Evolutionary conservation across 1,284 basidiomycete genomes (phyloP).

Genomic region (Paramarasmius palmivorus): DNA sequence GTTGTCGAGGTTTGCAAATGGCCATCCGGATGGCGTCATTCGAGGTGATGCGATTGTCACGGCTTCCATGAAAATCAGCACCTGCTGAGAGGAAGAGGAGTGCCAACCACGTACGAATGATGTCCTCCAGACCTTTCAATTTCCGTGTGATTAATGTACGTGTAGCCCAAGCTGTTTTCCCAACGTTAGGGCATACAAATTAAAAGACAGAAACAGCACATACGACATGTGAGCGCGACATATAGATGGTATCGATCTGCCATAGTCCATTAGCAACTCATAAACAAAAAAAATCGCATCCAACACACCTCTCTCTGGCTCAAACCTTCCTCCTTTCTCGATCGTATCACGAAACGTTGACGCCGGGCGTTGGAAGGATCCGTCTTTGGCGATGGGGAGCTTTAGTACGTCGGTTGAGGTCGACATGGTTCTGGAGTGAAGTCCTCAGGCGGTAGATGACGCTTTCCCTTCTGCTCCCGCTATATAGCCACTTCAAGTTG

Average conservation of each 20-base stretch:
- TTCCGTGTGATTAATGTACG: constrained; percentile 86
- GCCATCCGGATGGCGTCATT: constrained; percentile 88
- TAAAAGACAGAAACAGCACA: constrained; percentile 30
- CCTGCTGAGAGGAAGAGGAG: constrained; percentile 3
- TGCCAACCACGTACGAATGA: constrained; percentile 60
- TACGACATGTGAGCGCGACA: constrained; percentile 78
- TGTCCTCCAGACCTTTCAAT: constrained; percentile 87
- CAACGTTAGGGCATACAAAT: not conserved
- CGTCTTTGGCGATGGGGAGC: constrained; percentile 48
- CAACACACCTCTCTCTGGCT: constrained; percentile 75
- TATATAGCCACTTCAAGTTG: no score
- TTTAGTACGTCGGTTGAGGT: not conserved
- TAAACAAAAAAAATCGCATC: not conserved
- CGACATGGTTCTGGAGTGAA: not conserved
- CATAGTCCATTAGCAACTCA: not conserved
- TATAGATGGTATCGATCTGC: constrained; percentile 89
- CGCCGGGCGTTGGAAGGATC: constrained; percentile 77
- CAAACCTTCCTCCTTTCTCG: constrained; percentile 70
- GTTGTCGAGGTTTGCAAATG: constrained; percentile 71
- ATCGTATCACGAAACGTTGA: constrained; percentile 78
- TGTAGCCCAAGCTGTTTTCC: constrained; percentile 84
- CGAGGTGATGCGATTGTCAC: constrained; percentile 84
- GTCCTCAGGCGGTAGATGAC: no score
- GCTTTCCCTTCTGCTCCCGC: no score
- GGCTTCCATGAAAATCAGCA: no score